Evolutionary conservation across 257 asterid genomes (phyloP), one percentile per base, ranked within the genome.

Genomic region (Mitragyna speciosa): DNA sequence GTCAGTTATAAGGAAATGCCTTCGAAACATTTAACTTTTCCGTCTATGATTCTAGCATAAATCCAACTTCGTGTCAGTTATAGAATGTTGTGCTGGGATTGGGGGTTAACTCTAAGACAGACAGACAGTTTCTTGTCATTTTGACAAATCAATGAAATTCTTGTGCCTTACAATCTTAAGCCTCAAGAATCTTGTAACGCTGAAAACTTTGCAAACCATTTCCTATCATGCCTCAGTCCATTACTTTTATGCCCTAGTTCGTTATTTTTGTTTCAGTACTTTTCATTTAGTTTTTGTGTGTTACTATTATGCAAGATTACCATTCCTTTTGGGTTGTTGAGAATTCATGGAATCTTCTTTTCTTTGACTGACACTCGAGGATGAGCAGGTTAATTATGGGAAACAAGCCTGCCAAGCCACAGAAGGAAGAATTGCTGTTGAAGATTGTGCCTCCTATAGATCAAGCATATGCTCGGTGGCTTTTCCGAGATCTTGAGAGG

Each of bases 401-500:
- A 81, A 93, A 90, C 84, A 93, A 83, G 85, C 92, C 87, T 71
- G 90, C 87, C 43, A 93, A 86, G 85, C 91, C 85, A 69, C 86
- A 84, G 85, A 86, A 87, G 36, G 86, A 91, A 39, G 95, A 86
- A 83, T 12, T 89, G 70, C 26, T 86, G 75, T 52, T 89, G 90
- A 92, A 91, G 89, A 83, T 91, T 66, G 94, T 85, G 52, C 97
- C 98, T 76, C 97, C 98, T 61, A 22, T 92, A 15, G 97, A 92
- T 87, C 94, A 83, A 72, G 84, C 92, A 31, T 91, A 83, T 51
- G 83, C 74, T 16, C 93, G 89, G 67, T 92, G 96, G 98, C 92
- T 95, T 59, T 86, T 90, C 80, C 88, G 88, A 28, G 98, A 93
- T 83, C 90, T 95, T n/a, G 93, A 91, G 68, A 87, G 94, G 81